Conservation (phyloP, 768 basidiomycete genomes). For the Suillus americanus region DNA sequence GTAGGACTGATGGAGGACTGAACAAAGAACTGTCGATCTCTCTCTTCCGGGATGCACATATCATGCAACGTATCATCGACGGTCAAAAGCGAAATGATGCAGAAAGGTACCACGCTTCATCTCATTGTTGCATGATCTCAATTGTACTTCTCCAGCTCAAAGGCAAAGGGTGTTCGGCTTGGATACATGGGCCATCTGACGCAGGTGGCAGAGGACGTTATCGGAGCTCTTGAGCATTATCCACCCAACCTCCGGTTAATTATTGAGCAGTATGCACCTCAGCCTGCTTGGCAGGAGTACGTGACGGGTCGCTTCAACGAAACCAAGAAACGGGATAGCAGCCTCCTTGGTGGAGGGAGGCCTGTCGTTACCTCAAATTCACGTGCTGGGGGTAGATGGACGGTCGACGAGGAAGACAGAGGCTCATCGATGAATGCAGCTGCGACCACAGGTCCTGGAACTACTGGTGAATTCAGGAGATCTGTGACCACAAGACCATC, state of each 20-base stretch:
- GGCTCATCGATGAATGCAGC: conserved; percentile 13
- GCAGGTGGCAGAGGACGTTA: conserved; percentile 92
- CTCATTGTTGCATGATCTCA: conserved; percentile 11
- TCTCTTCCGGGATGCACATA: conserved; percentile 80
- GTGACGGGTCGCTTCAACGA: conserved; percentile 84
- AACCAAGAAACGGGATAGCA: conserved; percentile 78
- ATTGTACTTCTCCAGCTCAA: conserved; percentile 42
- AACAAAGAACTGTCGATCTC: conserved; percentile 84
- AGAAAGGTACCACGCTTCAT: conserved; percentile 54
- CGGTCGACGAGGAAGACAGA: conserved; percentile 66
- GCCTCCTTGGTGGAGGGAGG: conserved; percentile 84
- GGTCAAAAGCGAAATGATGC: conserved; percentile 79
- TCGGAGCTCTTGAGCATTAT: conserved; percentile 85
- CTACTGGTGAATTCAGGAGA: conserved; percentile 56
- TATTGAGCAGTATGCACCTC: conserved; percentile 69
- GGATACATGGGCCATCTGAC: conserved; percentile 98
- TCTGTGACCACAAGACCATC: conserved; percentile 41
- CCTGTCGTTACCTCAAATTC: conserved; percentile 49
- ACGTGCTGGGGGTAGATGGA: conserved; percentile 47
- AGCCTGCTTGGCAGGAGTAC: conserved; percentile 86
- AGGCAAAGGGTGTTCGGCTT: conserved; percentile 75
- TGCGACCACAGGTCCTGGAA: conserved; percentile 18
- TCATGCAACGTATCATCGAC: conserved; percentile 86
- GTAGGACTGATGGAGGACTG: conserved; percentile 74
- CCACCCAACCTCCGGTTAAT: conserved; percentile 71